Base-by-base conservation (phyloP, 768 basidiomycete genomes). In the Fibroporia radiculosa region DNA sequence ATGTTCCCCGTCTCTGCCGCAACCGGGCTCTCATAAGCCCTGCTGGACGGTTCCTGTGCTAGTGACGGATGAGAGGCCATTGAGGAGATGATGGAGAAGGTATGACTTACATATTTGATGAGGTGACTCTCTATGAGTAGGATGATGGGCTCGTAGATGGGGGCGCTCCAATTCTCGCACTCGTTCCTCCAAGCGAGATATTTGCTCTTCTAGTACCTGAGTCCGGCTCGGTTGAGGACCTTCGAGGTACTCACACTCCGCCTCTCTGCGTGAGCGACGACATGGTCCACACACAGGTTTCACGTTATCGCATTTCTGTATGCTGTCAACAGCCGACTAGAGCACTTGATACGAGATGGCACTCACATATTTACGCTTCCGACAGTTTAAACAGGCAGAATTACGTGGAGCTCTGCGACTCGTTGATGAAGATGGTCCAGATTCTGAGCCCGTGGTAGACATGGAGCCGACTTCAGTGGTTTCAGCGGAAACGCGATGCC, bases 221-320 rank as follows among this genome's bases (percentile, higher is more conserved):
- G 77, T 82, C 42, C 78, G 65, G 20, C 82, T 78, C 47, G 78
- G 72, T 42, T 72, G 73, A 34, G 71, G 72, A 4, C 78, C 78
- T 52, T 82, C 80, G 6, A 77, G 68, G 57, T 83, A 86, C 60
- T 85, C 82, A 60, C 83, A 86, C 22, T 78, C 79, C 42, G 81
- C 81, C 25, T 71, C 70, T 49, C 80, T 75, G 35, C 40, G 46
- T 27, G 52, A 52, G 8, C 67, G 62, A 16, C 66, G 57, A 63
- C 83, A 86, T 25, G 77, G 82, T 1, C 78, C 77, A 59, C 83
- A 86, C 13, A 72, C 64, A 3, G 83, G 83, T 51, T 75, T 78
- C 6, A 57, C 59, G n/a, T 80, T 80, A 55, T 86, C 82, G 51
- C 83, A 86, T 72, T 74, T 80, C 83, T 80, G 45, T 7, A 24